Percentiles rank a stretch among this genome's conserved stretches.
Evolutionary conservation across 345 rosid species (phyloP).

Genomic region (Cardamine occulta): DNA sequence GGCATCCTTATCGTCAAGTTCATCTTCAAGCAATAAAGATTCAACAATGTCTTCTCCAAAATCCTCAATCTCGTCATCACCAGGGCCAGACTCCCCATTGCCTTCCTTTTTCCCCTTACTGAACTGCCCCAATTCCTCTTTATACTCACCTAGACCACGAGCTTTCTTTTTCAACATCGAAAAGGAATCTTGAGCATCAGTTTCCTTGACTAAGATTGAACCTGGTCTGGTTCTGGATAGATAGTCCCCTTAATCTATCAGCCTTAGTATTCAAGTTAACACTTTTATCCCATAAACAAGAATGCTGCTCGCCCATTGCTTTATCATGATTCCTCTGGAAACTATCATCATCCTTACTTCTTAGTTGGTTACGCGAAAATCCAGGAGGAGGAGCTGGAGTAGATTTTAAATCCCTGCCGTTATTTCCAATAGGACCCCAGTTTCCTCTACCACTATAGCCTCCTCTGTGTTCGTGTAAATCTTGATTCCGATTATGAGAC

Average conservation of each 20-base stretch:
- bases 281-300: slow-evolving; percentile 39
- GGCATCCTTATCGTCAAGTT: slow-evolving; percentile 49
- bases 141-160: slow-evolving; percentile 28
- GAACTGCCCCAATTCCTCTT: slow-evolving; percentile 32
- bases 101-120: slow-evolving; percentile 40
- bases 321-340: slow-evolving; percentile 43
- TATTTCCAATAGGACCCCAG: slow-evolving; percentile 44
- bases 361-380: slow-evolving; percentile 42
- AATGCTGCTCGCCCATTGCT: slow-evolving; percentile 38
- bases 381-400: slow-evolving; percentile 39
- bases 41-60: slow-evolving; percentile 58
- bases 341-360: slow-evolving; percentile 20
- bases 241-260: slow-evolving; percentile 43
- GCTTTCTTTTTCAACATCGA: slow-evolving; percentile 45
- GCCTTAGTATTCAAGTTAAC: slow-evolving; percentile 44
- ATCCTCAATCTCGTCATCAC: slow-evolving; percentile 49
- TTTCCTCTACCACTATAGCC: slow-evolving; percentile 48
- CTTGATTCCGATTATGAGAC: slow-evolving; percentile 43
- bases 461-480: slow-evolving; percentile 44
- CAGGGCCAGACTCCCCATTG: slow-evolving; percentile 13
- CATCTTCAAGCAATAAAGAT: slow-evolving; percentile 62
- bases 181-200: slow-evolving; percentile 55
- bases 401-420: slow-evolving; percentile 44
- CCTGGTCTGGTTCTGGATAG: slow-evolving; percentile 39
- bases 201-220: slow-evolving; percentile 47